These are phyloP conservation scores for Poterioochromonas sp. DNA, from an alignment of 352 stramenopile genomes.

Conservation along the genomic window DNA sequence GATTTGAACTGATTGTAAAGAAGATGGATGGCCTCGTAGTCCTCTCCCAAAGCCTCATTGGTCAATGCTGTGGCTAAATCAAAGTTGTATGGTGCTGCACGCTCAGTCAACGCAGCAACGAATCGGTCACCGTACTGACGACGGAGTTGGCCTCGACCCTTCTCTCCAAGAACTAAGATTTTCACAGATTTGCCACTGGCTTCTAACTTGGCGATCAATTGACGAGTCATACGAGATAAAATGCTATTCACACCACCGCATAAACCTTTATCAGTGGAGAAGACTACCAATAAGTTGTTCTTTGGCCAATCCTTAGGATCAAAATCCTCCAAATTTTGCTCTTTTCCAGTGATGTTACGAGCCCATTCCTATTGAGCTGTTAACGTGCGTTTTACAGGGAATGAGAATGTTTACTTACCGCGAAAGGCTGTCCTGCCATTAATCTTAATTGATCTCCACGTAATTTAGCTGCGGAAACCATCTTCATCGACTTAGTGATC, in stretches of 20 bases:
- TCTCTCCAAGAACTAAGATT: conserved; percentile 91
- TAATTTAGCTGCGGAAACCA: conserved; percentile 98
- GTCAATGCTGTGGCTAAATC: conserved; percentile 78
- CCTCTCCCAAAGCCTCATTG: conserved; percentile 64
- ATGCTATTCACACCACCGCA: conserved; percentile 96
- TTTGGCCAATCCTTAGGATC: conserved; percentile 66
- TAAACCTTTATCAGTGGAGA: conserved; percentile 94
- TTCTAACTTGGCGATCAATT: conserved; percentile 43
- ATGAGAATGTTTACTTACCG: conserved; percentile 26
- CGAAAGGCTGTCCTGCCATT: conserved; percentile 66
- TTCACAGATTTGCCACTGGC: conserved; percentile 60
- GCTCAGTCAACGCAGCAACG: conserved; percentile 69
- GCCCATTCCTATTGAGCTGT: conserved; percentile 62
- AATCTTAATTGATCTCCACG: conserved; percentile 87
- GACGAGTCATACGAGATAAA: conserved; percentile 77
- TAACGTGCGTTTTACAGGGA: background rate
- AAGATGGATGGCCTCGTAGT: conserved; percentile 87
- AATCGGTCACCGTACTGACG: conserved; percentile 56
- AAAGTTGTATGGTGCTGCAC: conserved; percentile 64
- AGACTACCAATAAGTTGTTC: conserved; percentile 81
- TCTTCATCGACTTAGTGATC: conserved; percentile 99
- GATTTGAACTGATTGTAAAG: conserved; percentile 96
- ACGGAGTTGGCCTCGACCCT: conserved; percentile 82
- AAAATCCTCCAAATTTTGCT: conserved; percentile 65
- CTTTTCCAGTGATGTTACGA: conserved; percentile 61